Evolutionary conservation across 768 basidiomycete species (phyloP), one percentile per base, ranked within the genome.

Genomic region (Holtermanniella nyarrowii): DNA sequence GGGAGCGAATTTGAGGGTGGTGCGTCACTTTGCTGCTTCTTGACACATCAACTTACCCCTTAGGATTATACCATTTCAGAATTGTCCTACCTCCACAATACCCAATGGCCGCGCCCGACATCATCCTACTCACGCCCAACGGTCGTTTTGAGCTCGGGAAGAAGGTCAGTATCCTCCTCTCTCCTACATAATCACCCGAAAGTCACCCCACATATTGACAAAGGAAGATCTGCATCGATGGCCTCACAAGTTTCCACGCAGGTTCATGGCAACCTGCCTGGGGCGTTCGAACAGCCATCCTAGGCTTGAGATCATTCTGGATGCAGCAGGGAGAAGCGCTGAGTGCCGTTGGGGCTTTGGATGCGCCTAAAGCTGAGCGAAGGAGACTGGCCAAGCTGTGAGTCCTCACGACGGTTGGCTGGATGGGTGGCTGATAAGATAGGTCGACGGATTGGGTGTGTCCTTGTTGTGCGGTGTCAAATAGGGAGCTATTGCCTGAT

Each of bases 211-310:
- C n/a, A n/a, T n/a, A n/a, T n/a, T 11, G 50, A 53, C 49, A 44
- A 53, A 14, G 14, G 26, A 42, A 66, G 69, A 71, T 73, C 27
- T 70, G 68, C 51, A 67, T 62, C 40, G 72, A 73, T 44, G 72
- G 72, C 3, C 49, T 73, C 26, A 69, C 61, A 25, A 47, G 50
- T 26, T 71, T 93, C 76, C 90, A 96, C 59, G 88, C 90, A 72
- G 93, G 96, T 60, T 77, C 87, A 26, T 97, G 93, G 93, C 90
- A 96, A 71, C 93, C 93, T 31, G 88, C 89, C 22, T 97, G 93
- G 93, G 93, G 93, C 50, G 86, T 97, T 18, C 80, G 93, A 56
- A 26, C 44, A 68, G 66, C 70, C 4, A 63, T 75, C 20, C 46
- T 72, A 2, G 74, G 72, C 0, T 58, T 75, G 23, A 57, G 61